These are phyloP conservation scores for Glycine tomentella DNA, from an alignment of 306 rosid genomes.

Conservation along the genomic window DNA sequence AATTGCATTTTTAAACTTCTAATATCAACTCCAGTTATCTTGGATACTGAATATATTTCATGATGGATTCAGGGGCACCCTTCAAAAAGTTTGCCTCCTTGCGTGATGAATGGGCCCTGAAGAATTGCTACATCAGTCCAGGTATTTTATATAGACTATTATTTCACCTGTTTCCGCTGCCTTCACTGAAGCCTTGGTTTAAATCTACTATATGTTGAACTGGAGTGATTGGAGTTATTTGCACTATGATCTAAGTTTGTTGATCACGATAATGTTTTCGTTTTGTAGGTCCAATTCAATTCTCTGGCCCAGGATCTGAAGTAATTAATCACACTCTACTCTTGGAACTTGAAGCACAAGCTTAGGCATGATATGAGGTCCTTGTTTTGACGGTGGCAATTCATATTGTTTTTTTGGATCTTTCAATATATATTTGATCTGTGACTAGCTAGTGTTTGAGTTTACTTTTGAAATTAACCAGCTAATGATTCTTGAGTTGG, in stretches of 20 bases:
- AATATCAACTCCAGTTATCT: constrained; percentile 29
- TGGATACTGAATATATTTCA: constrained; percentile 29
- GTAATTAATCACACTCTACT: constrained; percentile 81
- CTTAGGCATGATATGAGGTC: constrained; percentile 39
- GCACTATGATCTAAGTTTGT: not conserved
- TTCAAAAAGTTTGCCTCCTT: constrained; percentile 90
- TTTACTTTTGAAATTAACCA: constrained; percentile 3
- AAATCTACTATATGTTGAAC: constrained; percentile 9
- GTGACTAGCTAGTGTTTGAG: constrained; percentile 38
- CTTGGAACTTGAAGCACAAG: constrained; percentile 75
- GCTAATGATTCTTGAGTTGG: constrained; percentile 30
- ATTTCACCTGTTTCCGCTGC: not conserved
- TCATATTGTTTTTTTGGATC: constrained; percentile 19
- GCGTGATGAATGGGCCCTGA: constrained; percentile 89
- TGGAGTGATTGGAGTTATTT: constrained; percentile 3
- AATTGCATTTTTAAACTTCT: not conserved
- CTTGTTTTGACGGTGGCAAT: constrained; percentile 32
- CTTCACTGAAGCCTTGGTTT: constrained; percentile 1
- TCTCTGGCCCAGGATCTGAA: constrained; percentile 77
- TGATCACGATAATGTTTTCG: constrained; percentile 23
- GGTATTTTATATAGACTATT: constrained; percentile 57
- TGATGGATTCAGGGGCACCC: constrained; percentile 78
- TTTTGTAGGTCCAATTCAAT: constrained; percentile 90
- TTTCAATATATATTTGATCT: constrained; percentile 18
- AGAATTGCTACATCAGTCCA: constrained; percentile 90